Evolutionary conservation across 768 basidiomycete genomes (phyloP).

Genomic region (Auricularia cornea): DNA sequence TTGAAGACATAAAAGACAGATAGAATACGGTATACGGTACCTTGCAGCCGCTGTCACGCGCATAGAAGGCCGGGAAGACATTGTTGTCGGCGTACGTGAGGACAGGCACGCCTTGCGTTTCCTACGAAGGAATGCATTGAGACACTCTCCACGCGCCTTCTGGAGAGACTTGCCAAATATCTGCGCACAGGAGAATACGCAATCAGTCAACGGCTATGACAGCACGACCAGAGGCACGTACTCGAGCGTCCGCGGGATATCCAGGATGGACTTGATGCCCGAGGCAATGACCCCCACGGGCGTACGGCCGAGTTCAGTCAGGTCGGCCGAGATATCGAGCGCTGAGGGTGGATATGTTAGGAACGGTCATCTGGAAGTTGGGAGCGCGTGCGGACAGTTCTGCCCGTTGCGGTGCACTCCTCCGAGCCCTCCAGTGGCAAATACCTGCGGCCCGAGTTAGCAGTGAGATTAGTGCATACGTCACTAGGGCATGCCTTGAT

Average conservation of each 20-base stretch:
- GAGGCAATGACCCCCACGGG: slow-evolving; percentile 89
- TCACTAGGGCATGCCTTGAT: neutral
- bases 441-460: slow-evolving; percentile 41
- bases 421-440: slow-evolving; percentile 86
- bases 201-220: slow-evolving; percentile 1
- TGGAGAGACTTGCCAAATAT: slow-evolving; percentile 47
- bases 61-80: slow-evolving; percentile 95
- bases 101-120: slow-evolving; percentile 92
- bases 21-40: slow-evolving; percentile 32
- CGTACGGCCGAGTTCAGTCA: slow-evolving; percentile 81
- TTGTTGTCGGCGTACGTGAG: slow-evolving; percentile 62
- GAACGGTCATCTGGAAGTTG: neutral
- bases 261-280: slow-evolving; percentile 90
- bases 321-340: slow-evolving; percentile 91
- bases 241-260: slow-evolving; percentile 52
- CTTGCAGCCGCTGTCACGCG: slow-evolving; percentile 71
- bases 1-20: neutral
- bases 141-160: neutral
- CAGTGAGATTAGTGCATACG: slow-evolving; percentile 2
- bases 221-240: slow-evolving; percentile 27
- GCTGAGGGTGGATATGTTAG: slow-evolving; percentile 36
- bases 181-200: too few species aligned
- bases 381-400: slow-evolving; percentile 36
- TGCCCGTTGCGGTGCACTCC: slow-evolving; percentile 78
- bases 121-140: slow-evolving; percentile 36